A percentile compares a stretch with the other conserved stretches of the same genome.
These are phyloP conservation scores for Podospora didyma DNA, from an alignment of 495 filamentous ascomycete genomes.

Conservation along the genomic window DNA sequence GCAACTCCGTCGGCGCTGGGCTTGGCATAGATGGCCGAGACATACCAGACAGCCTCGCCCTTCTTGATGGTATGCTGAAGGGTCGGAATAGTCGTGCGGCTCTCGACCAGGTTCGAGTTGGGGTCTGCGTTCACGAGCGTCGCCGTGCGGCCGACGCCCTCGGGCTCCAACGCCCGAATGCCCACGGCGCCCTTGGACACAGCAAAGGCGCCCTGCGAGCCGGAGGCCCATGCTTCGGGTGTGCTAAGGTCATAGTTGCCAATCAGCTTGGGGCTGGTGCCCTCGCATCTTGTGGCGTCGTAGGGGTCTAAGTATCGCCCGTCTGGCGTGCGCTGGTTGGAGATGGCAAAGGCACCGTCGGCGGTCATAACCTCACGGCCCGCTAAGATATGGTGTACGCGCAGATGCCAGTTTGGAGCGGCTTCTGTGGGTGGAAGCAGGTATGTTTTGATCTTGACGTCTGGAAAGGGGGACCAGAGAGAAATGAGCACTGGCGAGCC, in stretches of 20 bases:
- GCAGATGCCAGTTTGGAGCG: slow-evolving; percentile 64
- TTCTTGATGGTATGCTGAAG: slow-evolving; percentile 47
- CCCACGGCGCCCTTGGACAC: slow-evolving; percentile 65
- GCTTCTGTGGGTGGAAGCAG: slow-evolving; percentile 54
- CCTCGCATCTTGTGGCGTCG: slow-evolving; percentile 37
- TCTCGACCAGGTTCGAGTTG: slow-evolving; percentile 71
- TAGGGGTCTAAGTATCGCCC: slow-evolving; percentile 57
- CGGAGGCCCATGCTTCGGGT: slow-evolving; percentile 54
- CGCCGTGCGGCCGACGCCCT: slow-evolving; percentile 39
- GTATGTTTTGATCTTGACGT: slow-evolving; percentile 60
- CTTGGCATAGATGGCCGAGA: slow-evolving; percentile 49
- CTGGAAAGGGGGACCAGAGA: slow-evolving; percentile 62
- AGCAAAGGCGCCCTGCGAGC: slow-evolving; percentile 52
- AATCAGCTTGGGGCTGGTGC: slow-evolving; percentile 47
- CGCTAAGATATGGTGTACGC: slow-evolving; percentile 53
- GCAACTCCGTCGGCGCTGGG: slow-evolving; percentile 35
- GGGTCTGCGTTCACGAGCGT: slow-evolving; percentile 68
- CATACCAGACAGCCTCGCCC: slow-evolving; percentile 47
- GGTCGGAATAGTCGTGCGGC: slow-evolving; percentile 65
- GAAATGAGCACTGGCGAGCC: slow-evolving; percentile 56
- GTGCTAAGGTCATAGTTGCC: slow-evolving; percentile 53
- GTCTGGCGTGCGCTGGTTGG: slow-evolving; percentile 53
- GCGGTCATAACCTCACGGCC: slow-evolving; percentile 60
- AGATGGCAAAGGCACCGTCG: slow-evolving; percentile 69
- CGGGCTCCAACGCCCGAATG: slow-evolving; percentile 54